A percentile compares a stretch with the other conserved stretches of the same genome.
Evolutionary conservation across 371 early-diverging fungal species (phyloP).

Genomic region (Globomyces sp.): DNA sequence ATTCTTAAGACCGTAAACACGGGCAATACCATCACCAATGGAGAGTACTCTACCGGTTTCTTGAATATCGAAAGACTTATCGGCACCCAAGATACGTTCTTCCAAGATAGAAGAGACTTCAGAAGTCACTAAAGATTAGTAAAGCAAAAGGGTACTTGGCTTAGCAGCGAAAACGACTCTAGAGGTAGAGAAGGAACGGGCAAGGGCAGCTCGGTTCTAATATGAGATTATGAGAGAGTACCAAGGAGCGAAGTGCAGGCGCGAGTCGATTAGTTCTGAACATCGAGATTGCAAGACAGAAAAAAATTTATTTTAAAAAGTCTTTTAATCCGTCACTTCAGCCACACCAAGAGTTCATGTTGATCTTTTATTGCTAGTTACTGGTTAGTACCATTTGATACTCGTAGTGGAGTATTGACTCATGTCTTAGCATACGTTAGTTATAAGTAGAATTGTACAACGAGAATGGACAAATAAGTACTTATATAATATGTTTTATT

Average conservation of each 20-base stretch:
- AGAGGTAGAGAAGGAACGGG: slow-evolving; percentile 19
- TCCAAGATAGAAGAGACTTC: slow-evolving; percentile 89
- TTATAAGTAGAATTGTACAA: no score
- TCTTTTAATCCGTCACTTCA: no score
- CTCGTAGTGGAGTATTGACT: no score
- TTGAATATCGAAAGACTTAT: slow-evolving; percentile 77
- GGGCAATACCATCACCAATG: slow-evolving; percentile 99
- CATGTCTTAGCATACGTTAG: no score
- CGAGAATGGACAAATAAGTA: no score
- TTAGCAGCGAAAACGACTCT: slow-evolving; percentile 23
- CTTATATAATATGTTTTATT: no score
- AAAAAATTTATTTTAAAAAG: no score
- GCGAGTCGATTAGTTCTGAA: slow-evolving; percentile 16
- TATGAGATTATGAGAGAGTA: neutral
- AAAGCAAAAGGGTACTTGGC: slow-evolving; percentile 20
- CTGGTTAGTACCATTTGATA: no score
- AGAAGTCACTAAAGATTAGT: slow-evolving; percentile 52
- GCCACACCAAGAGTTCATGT: no score
- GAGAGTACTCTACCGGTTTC: slow-evolving; percentile 96
- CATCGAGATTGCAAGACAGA: neutral
- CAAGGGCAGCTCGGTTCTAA: slow-evolving; percentile 15
- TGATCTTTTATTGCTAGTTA: no score
- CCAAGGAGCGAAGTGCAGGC: slow-evolving; percentile 17
- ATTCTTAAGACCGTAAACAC: slow-evolving; percentile 97
- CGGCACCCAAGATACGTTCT: slow-evolving; percentile 84